Conservation (phyloP, 768 basidiomycete genomes). For the Collybia sp. region DNA sequence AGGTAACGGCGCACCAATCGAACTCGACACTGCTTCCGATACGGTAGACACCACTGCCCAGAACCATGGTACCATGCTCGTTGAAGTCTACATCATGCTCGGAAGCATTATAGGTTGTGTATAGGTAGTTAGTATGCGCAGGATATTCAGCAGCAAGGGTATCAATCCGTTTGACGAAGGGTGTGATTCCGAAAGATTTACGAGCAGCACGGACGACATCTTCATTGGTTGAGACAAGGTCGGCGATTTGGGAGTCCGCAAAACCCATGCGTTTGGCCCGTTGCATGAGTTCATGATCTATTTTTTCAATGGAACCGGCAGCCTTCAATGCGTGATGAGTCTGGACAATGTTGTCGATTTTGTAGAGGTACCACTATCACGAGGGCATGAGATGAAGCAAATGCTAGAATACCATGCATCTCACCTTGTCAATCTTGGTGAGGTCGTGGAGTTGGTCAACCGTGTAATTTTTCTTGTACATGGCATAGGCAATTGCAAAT, state of each 20-base stretch:
- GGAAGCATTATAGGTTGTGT: constrained; percentile 97
- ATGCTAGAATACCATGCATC: constrained; percentile 4
- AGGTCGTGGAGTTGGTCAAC: constrained; percentile 89
- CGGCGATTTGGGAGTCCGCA: constrained; percentile 88
- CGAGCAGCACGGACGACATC: constrained; percentile 77
- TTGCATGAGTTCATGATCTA: constrained; percentile 74
- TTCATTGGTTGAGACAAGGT: constrained; percentile 70
- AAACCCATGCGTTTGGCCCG: constrained; percentile 95
- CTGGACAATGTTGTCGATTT: constrained; percentile 97
- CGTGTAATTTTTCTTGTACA: constrained; percentile 89
- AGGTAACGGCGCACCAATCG: constrained; percentile 99
- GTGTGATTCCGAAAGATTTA: constrained; percentile 84
- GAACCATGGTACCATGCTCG: constrained; percentile 98
- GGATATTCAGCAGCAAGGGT: constrained; percentile 99
- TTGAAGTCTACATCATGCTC: constrained; percentile 94
- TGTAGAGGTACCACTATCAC: constrained; percentile 92
- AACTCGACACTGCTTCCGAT: constrained; percentile 99
- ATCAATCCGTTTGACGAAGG: constrained; percentile 99
- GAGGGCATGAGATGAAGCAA: constrained; percentile 1
- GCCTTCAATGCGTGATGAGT: constrained; percentile 74
- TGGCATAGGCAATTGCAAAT: constrained; percentile 96
- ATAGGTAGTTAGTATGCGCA: constrained; percentile 98
- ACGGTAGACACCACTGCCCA: constrained; percentile 96
- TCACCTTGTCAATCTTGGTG: constrained; percentile 96
- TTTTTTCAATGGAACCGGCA: constrained; percentile 61